Evolutionary conservation across 2,329 filamentous ascomycete genomes (phyloP).

Genomic region (Fusarium clavum): DNA sequence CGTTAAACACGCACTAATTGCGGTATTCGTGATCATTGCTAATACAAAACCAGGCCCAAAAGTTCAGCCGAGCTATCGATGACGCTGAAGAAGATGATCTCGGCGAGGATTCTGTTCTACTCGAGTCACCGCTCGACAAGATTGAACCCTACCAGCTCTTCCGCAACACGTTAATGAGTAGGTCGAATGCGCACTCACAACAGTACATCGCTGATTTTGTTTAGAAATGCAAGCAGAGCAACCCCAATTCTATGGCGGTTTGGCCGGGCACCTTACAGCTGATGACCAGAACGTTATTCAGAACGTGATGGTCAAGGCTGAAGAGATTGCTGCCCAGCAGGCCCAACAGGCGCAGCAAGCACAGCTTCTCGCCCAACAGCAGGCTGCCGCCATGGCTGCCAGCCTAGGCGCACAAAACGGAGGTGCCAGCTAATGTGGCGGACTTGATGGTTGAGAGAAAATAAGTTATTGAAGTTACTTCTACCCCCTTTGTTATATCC

Average conservation of each 20-base stretch:
- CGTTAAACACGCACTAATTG: conserved; percentile 39
- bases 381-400: conserved; percentile 39
- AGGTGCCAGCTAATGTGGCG: conserved; percentile 41
- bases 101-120: conserved; percentile 88
- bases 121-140: conserved; percentile 95
- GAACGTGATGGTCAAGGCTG: conserved; percentile 75
- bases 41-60: conserved; percentile 73
- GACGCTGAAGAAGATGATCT: conserved; percentile 87
- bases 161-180: conserved; percentile 84
- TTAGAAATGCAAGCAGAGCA: conserved; percentile 90
- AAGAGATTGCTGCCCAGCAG: conserved; percentile 55
- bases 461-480: conserved; percentile 43
- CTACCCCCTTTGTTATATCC: conserved; percentile 45
- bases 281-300: conserved; percentile 88
- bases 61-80: conserved; percentile 77
- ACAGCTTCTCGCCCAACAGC: conserved; percentile 47
- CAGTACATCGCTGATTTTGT: conserved; percentile 42
- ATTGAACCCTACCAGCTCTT: conserved; percentile 95
- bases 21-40: conserved; percentile 18
- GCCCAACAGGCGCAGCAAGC: conserved; percentile 46
- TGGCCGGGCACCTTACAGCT: conserved; percentile 81
- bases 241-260: conserved; percentile 84
- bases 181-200: conserved; percentile 52
- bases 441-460: conserved; percentile 24
- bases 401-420: conserved; percentile 42